Base-by-base conservation (phyloP, 768 basidiomycete species). In the Mycena vulgaris region DNA sequence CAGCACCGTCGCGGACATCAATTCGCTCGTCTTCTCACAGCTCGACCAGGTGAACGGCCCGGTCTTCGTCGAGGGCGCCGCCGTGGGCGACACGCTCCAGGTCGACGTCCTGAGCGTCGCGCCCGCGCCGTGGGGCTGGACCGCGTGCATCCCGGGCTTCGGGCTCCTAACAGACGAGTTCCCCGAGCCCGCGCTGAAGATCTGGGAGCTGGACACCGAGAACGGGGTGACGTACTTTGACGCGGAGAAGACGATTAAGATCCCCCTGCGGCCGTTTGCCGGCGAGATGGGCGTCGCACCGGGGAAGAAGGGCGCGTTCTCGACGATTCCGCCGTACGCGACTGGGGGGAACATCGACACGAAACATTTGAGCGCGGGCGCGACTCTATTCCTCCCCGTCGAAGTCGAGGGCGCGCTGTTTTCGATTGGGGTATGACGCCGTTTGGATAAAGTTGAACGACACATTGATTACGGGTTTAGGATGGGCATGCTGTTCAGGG, bases 401-500 rank as follows among this genome's bases (percentile, higher is more conserved):
- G 87, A 89, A 72, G 89, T 87, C 0, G 86, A 88, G 57, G 90
- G 90, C 2, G 90, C 87, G 5, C 70, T 91, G 49, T 90, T 90
- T 72, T 88, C 89, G 6, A 87, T 89, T 25, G 90, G 90, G 47
- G 89, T 90, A 70, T 76, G 86, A 31, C 37, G 13, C 6, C 45
- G n/a, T 68, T 33, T 21, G 8, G 21, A 40, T 10, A 14, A 31
- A 51, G 35, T 47, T 49, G 52, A 52, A 45, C 61, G 71, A n/a
- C 23, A 33, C n/a, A n/a, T n/a, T 23, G 49, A 21, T 25, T 25
- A 48, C 39, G 31, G 55, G 2, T 40, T 10, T 53, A 90, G 89
- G 90, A 91, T 67, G 90, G 90, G 6, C 90, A 91, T 76, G 90
- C 89, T 5, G 89, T 87, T 13, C 90, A 90, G 78, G 90, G 90